Conservation (phyloP, 2,329 filamentous ascomycete species). For the Bertia moriformis region DNA sequence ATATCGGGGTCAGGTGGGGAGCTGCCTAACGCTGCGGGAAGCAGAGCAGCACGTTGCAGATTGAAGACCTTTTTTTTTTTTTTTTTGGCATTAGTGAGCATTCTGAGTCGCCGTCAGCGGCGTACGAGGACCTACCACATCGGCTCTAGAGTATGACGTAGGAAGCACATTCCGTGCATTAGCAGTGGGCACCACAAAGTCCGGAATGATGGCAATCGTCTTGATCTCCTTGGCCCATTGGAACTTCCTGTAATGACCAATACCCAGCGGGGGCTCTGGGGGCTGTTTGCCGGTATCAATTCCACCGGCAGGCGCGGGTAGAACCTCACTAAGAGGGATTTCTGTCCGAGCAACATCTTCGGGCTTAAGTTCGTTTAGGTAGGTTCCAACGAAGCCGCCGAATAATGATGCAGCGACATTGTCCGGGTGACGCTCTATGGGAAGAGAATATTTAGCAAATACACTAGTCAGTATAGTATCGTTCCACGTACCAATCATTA, state of each 20-base stretch:
- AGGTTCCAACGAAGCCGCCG: conserved; percentile 62
- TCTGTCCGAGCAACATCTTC: conserved; percentile 56
- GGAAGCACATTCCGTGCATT: conserved; percentile 55
- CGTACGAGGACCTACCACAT: conserved; percentile 38
- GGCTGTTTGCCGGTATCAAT: conserved; percentile 54
- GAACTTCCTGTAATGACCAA: conserved; percentile 61
- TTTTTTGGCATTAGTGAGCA: neutral
- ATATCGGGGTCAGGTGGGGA: conserved; percentile 49
- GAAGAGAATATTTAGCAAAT: neutral
- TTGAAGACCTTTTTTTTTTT: conserved; percentile 42
- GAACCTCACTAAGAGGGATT: conserved; percentile 58
- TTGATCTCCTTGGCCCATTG: conserved; percentile 60
- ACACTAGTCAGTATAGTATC: neutral
- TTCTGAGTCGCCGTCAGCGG: neutral
- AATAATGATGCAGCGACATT: conserved; percentile 61
- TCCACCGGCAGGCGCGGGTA: conserved; percentile 55
- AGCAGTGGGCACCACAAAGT: conserved; percentile 60
- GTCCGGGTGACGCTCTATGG: conserved; percentile 47
- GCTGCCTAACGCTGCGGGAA: conserved; percentile 48
- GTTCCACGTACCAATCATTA: conserved; percentile 46
- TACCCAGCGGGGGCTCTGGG: conserved; percentile 55
- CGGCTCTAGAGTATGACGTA: conserved; percentile 41
- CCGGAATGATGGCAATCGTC: conserved; percentile 59
- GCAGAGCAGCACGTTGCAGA: conserved; percentile 49
- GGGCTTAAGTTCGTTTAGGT: conserved; percentile 56